Base-by-base conservation (phyloP, 1,284 basidiomycete genomes). In the Coniferiporia sulphurascens region DNA sequence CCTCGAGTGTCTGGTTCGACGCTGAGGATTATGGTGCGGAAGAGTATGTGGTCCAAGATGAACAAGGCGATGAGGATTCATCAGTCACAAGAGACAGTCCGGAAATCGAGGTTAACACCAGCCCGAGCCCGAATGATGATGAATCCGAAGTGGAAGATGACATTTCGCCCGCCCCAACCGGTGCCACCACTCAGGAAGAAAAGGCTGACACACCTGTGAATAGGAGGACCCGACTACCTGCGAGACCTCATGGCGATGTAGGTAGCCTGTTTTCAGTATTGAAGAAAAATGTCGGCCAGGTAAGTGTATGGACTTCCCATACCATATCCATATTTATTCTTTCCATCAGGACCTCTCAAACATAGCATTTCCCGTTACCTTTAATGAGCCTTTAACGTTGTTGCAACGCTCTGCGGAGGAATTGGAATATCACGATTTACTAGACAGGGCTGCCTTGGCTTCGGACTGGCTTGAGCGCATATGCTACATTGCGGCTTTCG, bases 201-300 rank as follows among this genome's bases (percentile, higher is more conserved):
- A 61, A 65, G 48, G 56, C 63, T 7, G 56, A 63, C 36, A 54
- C 63, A 21, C 49, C 56, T 62, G 68, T 87, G 12, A 68, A 74
- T 17, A 77, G 86, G 62, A 77, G 92, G 63, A 84, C 79, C 1
- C 75, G 75, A 52, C 76, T 97, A 45, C 93, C 88, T 13, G 80
- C 81, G 32, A 77, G 77, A 8, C 76, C 81, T n/a, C 74, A 87
- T 15, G 86, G 84, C 1, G 91, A 95, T 60, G 94, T 97, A 74
- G 90, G 92, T 3, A 93, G 90, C 65, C 74, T 97, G 46, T 92
- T 96, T 67, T 76, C 86, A 1, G 85, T 96, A 60, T 73, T 97
- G 55, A 93, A 93, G 75, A 96, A 95, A 75, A 96, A 94, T 68
- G 89, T 97, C 52, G 93, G 93, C 59, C 95, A 94, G 78, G 91